These are phyloP conservation scores for Glutinoglossum americanum DNA, from an alignment of 495 filamentous ascomycete genomes.

Conservation along the genomic window DNA sequence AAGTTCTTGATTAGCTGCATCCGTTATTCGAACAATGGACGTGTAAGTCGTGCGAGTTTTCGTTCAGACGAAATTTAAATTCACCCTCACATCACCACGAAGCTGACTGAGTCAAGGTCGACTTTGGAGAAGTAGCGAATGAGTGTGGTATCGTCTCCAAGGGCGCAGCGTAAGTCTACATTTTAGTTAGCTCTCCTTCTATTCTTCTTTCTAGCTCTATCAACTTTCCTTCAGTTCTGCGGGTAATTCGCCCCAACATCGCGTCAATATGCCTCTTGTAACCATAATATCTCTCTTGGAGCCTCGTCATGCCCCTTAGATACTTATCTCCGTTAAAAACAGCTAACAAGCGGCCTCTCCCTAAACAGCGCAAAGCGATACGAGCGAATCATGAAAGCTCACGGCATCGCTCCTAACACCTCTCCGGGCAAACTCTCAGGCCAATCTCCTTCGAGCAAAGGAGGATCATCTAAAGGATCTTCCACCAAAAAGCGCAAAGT, in stretches of 20 bases:
- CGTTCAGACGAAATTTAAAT: not conserved
- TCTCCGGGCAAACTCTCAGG: not conserved
- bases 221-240: too few species aligned
- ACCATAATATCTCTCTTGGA: too few species aligned
- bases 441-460: constrained; percentile 3
- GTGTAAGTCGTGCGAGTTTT: constrained; percentile 19
- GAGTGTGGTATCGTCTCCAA: constrained; percentile 39
- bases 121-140: constrained; percentile 38
- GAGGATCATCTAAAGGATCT: constrained; percentile 13
- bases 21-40: constrained; percentile 30
- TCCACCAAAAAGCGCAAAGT: constrained; percentile 23
- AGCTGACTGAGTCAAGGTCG: too few species aligned
- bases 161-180: constrained; percentile 43
- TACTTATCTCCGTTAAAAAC: not conserved
- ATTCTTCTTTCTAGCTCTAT: too few species aligned
- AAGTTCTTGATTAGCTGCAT: constrained; percentile 44
- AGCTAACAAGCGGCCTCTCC: not conserved
- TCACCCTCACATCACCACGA: not conserved
- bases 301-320: too few species aligned
- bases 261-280: too few species aligned
- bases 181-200: not conserved
- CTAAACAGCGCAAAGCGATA: constrained; percentile 36
- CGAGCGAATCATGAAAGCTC: constrained; percentile 37
- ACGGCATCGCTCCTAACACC: constrained; percentile 19
- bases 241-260: too few species aligned